Evolutionary conservation across 306 rosid species (phyloP), one percentile per base, ranked within the genome.

Genomic region (Urtica urens): DNA sequence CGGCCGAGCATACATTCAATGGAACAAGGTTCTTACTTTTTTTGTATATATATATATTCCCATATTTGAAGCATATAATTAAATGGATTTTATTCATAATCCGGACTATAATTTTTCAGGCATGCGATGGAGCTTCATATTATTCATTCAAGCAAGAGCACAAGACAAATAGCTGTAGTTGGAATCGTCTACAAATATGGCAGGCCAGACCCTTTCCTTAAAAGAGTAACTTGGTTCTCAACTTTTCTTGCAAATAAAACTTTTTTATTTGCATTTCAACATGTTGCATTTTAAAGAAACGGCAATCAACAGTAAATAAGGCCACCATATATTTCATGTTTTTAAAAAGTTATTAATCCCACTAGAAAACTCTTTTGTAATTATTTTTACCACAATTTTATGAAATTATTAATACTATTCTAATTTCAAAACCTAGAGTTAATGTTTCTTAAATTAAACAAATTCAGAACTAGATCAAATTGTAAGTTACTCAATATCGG

Each of bases 1-100:
- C 93, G 27, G 71, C 96, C 16, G 96, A 87, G 60, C 96, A 87
- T 66, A 75, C 75, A 0, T 57, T 87, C 31, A 73, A 80, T 35
- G 94, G 80, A 69, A 4, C 48, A 51, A 80, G 80, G 94, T 82
- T 51, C n/a, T 33, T 35, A 42, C 48, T 23, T 19, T n/a, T 44
- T 41, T 1, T 34, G 24, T 46, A 37, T 40, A 25, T 9, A 43
- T 43, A 9, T 6, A 10, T 6, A 7, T 0, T 17, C 0, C 8
- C 18, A 38, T 2, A 4, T 28, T 4, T 28, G 4, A 4, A 28
- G 33, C 33, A 28, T 28, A 28, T 4, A 4, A 10, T 28, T 10
- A 28, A 28, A 28, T 28, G 33, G 4, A 16, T 3, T 35, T 10
- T 10, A 10, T 35, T 7, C 2, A 7, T 16, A 3, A 16, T 10